phyloP scores from a whole-genome alignment of 2,329 filamentous ascomycete species.

The Venturia effusa region DNA sequence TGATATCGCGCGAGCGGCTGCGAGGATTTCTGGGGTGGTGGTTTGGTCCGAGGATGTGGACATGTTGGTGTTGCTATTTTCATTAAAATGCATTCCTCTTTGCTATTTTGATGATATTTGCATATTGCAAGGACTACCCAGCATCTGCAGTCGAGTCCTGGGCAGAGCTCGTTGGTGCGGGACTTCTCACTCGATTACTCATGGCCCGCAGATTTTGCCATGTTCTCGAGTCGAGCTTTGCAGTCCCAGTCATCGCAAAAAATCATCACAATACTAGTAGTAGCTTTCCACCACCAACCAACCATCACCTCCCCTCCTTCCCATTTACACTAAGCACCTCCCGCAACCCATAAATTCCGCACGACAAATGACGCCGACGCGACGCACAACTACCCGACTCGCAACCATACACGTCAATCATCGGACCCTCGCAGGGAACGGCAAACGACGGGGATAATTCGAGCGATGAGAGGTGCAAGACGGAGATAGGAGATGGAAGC shows the following conservation, averaged over 20 bases:
- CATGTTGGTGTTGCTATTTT: not conserved
- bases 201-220: not conserved
- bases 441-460: not conserved
- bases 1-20: not conserved
- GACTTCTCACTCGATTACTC: no score
- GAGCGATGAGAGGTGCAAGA: not conserved
- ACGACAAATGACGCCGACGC: not conserved
- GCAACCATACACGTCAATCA: not conserved
- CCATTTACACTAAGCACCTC: not conserved
- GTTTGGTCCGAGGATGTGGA: not conserved
- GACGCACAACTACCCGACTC: not conserved
- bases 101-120: no score
- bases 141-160: not conserved
- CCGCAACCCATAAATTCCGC: not conserved
- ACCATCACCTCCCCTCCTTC: not conserved
- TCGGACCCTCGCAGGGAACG: not conserved
- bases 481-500: not conserved
- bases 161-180: not conserved
- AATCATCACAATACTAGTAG: no score
- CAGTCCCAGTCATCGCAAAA: no score
- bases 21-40: not conserved
- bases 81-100: no score
- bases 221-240: not conserved
- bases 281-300: not conserved
- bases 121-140: no score